Evolutionary conservation across 1,284 basidiomycete species (phyloP), one percentile per base, ranked within the genome.

Genomic region (Trichosporon coremiiforme): DNA sequence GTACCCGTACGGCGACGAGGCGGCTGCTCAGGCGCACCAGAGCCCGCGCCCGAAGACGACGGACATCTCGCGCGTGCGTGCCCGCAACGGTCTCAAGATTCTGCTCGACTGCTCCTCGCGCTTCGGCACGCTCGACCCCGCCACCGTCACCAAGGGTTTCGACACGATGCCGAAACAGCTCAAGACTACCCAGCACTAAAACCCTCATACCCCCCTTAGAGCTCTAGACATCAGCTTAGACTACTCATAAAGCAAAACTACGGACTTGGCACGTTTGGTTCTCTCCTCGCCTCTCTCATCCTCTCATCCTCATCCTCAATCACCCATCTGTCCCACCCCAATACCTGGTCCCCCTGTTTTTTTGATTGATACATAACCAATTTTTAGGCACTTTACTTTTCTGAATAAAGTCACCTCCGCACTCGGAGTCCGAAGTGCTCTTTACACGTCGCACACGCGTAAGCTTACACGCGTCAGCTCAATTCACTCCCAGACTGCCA

Each of bases 51-150:
- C 94, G 76, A 94, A 88, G 70, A 88, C 88, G 67, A 92, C 94
- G 76, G 94, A 97, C 74, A 87, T 97, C 81, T 89, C 93, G 53
- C 89, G 90, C 78, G 88, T 96, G 68, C 89, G 95, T 70, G 95
- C 95, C 22, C 87, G 94, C 71, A 96, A 96, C 85, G 95, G 94
- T 17, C 87, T 98, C 76, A 93, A 81, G 31, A 84, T 84, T 67
- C 71, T 84, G 38, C 78, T 84, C 68, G 83, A 84, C 70, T 82
- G 82, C 72, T 80, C 78, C 33, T 79, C 77, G 55, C 71, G 77
- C 25, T 83, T 83, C 69, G 82, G 82, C 67, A 82, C 80, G 77
- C 77, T 80, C 65, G 75, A 77, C 66, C 50, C 62, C 15, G 66
- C 70, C 41, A 50, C 71, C 12, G 78, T 78, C 38, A 67, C 73